Conservation (phyloP, 2,329 filamentous ascomycete species). For the Pseudopithomyces maydicus region DNA sequence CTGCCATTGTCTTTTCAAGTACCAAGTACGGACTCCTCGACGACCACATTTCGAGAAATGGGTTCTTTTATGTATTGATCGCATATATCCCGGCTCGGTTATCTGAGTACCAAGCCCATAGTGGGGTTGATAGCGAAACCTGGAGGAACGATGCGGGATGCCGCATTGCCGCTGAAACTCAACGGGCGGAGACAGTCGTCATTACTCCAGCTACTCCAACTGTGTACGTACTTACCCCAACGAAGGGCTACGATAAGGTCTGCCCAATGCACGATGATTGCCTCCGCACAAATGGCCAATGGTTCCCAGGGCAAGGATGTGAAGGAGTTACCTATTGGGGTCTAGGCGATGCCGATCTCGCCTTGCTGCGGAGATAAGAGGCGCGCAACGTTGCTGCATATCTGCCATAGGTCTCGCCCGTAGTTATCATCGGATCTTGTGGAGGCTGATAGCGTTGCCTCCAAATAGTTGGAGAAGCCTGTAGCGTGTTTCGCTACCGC, state of each 20-base stretch:
- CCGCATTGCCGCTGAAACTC: background rate
- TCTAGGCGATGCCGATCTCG: background rate
- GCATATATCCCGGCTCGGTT: no score
- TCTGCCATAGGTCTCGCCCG: background rate
- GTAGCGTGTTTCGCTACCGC: no score
- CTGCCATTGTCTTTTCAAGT: constrained; percentile 17
- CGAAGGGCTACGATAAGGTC: background rate
- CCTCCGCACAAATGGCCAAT: background rate
- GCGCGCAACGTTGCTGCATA: background rate
- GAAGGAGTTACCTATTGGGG: background rate
- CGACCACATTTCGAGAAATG: background rate
- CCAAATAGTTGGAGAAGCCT: no score
- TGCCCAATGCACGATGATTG: background rate
- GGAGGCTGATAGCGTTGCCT: no score
- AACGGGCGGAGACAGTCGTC: background rate
- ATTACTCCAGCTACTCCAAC: background rate
- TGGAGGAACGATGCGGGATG: no score
- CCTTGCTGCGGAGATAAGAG: background rate
- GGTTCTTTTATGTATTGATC: no score
- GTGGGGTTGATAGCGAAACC: no score
- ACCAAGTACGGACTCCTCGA: background rate
- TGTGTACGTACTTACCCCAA: background rate
- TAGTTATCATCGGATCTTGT: background rate
- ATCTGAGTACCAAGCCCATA: no score
- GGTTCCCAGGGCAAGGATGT: background rate